Evolutionary conservation across 352 stramenopile genomes (phyloP).

Genomic region (Pythium aphanidermatum): DNA sequence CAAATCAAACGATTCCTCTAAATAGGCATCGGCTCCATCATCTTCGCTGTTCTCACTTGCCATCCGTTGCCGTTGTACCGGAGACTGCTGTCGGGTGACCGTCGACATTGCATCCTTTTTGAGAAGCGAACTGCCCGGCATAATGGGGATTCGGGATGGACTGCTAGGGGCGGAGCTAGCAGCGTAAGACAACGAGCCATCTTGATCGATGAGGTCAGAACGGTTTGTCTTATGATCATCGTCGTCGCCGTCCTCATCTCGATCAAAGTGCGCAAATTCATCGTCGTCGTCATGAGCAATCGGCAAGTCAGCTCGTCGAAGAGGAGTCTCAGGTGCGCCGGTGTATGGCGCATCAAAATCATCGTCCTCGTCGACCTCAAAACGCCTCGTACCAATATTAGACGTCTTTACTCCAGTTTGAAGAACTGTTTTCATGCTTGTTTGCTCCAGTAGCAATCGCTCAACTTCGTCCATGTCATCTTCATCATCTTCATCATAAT

Average conservation of each 20-base stretch:
- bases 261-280: conserved; percentile 23
- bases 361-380: conserved; percentile 12
- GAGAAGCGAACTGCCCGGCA: conserved; percentile 10
- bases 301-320: conserved; percentile 1
- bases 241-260: conserved; percentile 9
- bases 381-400: too few species aligned
- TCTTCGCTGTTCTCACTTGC: conserved; percentile 17
- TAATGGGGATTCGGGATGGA: conserved; percentile 16
- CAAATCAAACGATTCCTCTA: conserved; percentile 71
- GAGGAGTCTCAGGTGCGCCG: background rate
- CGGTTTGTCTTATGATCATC: background rate
- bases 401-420: too few species aligned
- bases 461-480: conserved; percentile 26
- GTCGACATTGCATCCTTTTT: background rate
- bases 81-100: background rate
- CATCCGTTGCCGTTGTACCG: conserved; percentile 3
- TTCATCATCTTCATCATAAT: conserved; percentile 6
- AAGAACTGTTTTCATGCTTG: conserved; percentile 10
- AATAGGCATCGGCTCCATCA: conserved; percentile 40
- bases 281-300: conserved; percentile 8
- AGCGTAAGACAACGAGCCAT: conserved; percentile 12
- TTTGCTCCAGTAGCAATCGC: conserved; percentile 16
- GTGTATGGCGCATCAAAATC: conserved; percentile 6
- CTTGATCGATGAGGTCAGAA: too few species aligned
- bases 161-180: conserved; percentile 5